These are phyloP conservation scores for Xylariaceae sp. DNA, from an alignment of 2,329 filamentous ascomycete species.

Conservation along the genomic window DNA sequence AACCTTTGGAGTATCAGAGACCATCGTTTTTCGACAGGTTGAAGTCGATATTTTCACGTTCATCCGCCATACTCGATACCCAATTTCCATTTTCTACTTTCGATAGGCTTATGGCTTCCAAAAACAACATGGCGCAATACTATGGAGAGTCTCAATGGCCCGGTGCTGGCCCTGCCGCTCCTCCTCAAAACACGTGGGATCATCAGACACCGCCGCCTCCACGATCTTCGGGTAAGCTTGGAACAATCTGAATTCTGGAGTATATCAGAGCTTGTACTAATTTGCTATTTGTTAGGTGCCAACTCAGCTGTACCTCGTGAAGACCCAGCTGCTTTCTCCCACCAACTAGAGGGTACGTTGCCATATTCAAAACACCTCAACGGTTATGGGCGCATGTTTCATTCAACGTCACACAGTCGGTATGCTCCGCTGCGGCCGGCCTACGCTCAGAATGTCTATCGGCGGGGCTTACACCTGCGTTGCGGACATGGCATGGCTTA, in stretches of 20 bases:
- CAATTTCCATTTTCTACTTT: no score
- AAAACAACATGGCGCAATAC: slow-evolving; percentile 33
- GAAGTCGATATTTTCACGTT: no score
- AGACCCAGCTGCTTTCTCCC: slow-evolving; percentile 74
- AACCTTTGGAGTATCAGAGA: no score
- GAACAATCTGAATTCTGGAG: no score
- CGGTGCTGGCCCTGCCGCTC: slow-evolving; percentile 38
- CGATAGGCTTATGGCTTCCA: no score
- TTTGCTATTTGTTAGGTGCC: slow-evolving; percentile 52
- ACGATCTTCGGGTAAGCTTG: slow-evolving; percentile 53
- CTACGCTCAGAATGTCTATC: not conserved
- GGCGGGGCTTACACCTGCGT: not conserved
- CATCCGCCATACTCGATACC: no score
- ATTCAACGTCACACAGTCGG: slow-evolving; percentile 8
- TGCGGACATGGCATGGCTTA: not conserved
- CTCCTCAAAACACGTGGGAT: slow-evolving; percentile 65
- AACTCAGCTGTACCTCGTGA: slow-evolving; percentile 73
- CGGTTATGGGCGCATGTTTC: slow-evolving; percentile 2
- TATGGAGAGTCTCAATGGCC: slow-evolving; percentile 36
- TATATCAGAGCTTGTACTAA: no score
- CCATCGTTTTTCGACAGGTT: no score
- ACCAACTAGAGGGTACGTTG: slow-evolving; percentile 84
- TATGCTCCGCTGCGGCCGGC: not conserved
- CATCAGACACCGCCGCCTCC: slow-evolving; percentile 68
- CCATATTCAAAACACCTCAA: slow-evolving; percentile 2